Percentiles rank a stretch among this genome's conserved stretches.
phyloP scores from a whole-genome alignment of 768 basidiomycete species.

The Naganishia vishniacii region DNA sequence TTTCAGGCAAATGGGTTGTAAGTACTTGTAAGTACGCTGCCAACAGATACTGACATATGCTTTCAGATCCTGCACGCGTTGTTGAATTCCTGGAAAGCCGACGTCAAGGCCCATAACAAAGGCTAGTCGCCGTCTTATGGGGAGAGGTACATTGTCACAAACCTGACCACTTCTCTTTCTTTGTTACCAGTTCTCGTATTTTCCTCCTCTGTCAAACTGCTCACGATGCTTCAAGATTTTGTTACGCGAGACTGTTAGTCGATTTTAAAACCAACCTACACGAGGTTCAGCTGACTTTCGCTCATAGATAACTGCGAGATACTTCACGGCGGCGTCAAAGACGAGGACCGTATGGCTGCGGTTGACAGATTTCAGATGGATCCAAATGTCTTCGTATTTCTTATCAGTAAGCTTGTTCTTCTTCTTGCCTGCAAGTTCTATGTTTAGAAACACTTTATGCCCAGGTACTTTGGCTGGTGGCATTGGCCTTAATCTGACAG shows the following conservation, averaged over 20 bases:
- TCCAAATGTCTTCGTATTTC: slow-evolving; percentile 67
- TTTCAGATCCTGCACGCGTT: slow-evolving; percentile 65
- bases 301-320: slow-evolving; percentile 55
- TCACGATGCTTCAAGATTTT: slow-evolving; percentile 68
- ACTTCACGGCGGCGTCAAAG: slow-evolving; percentile 69
- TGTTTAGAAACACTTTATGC: no score
- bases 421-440: neutral
- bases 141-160: neutral
- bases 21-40: no score
- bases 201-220: slow-evolving; percentile 82
- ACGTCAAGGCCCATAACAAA: slow-evolving; percentile 58
- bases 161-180: neutral
- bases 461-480: slow-evolving; percentile 72
- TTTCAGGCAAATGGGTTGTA: slow-evolving; percentile 45
- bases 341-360: slow-evolving; percentile 70
- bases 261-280: no score
- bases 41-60: neutral
- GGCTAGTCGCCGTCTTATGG: slow-evolving; percentile 24
- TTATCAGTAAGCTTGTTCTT: slow-evolving; percentile 58
- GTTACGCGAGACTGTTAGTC: neutral
- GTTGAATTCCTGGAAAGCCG: slow-evolving; percentile 61
- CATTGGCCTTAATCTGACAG: slow-evolving; percentile 80
- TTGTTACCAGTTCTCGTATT: slow-evolving; percentile 66
- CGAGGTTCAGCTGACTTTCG: neutral
- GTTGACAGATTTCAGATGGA: slow-evolving; percentile 78